Evolutionary conservation across 805 yeast genomes (phyloP).

Genomic region (Wickerhamomyces queroliae): DNA sequence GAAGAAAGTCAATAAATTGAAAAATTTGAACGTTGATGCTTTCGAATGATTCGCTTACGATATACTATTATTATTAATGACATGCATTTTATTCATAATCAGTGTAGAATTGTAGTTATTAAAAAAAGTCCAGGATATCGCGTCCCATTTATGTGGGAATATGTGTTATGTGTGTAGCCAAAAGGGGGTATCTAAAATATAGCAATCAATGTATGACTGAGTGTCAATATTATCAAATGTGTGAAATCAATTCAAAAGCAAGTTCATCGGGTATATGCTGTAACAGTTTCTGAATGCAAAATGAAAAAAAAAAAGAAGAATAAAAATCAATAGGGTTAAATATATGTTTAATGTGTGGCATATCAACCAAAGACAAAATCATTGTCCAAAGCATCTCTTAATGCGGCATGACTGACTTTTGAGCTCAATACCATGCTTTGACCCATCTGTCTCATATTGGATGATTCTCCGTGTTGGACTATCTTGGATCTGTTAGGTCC

Average conservation of each 20-base stretch:
- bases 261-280: no score
- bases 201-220: no score
- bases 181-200: no score
- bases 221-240: no score
- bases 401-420: constrained; percentile 20
- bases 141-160: no score
- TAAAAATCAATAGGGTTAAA: neutral
- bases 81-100: neutral
- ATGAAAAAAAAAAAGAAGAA: no score
- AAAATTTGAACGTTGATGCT: constrained; percentile 1
- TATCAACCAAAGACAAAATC: neutral
- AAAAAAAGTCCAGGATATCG: no score
- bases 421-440: constrained; percentile 17
- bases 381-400: constrained; percentile 19
- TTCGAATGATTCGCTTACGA: neutral
- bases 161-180: no score
- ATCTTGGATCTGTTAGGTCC: constrained; percentile 22
- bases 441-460: constrained; percentile 14
- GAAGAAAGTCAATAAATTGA: constrained; percentile 7
- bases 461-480: constrained; percentile 22
- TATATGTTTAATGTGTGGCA: neutral
- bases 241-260: no score
- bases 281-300: no score
- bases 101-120: no score
- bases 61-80: neutral